These are phyloP conservation scores for Gastrolobium bilobum DNA, from an alignment of 306 rosid species.

Conservation along the genomic window DNA sequence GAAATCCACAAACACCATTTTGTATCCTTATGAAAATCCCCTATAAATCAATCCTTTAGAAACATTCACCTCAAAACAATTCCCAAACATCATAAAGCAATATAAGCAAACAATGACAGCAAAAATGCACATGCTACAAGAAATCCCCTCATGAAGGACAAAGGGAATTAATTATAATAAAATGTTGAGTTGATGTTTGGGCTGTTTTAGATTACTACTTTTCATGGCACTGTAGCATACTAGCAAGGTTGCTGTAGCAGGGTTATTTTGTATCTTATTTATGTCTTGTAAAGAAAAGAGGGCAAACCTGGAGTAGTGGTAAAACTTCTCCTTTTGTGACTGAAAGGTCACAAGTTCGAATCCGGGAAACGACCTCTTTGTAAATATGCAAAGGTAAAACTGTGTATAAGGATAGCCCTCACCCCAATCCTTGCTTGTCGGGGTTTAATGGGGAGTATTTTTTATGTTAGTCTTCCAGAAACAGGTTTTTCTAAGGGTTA, in stretches of 20 bases:
- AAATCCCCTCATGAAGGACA: not conserved
- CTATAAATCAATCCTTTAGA: not conserved
- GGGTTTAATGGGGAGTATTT: too few relatives aligned
- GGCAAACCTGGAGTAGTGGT: too few relatives aligned
- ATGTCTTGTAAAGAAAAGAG: not conserved
- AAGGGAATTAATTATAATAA: not conserved
- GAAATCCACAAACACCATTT: conserved; percentile 21
- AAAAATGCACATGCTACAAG: not conserved
- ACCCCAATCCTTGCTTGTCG: too few relatives aligned
- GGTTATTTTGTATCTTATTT: not conserved
- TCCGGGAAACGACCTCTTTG: too few relatives aligned
- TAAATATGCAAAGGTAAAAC: too few relatives aligned
- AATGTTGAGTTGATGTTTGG: not conserved
- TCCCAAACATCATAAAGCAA: not conserved
- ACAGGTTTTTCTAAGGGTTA: not conserved
- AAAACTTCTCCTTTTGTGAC: too few relatives aligned
- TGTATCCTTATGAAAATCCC: not conserved
- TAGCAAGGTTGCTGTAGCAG: not conserved
- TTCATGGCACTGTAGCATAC: not conserved
- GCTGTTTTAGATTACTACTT: not conserved
- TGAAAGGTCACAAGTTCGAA: too few relatives aligned
- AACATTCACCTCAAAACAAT: not conserved
- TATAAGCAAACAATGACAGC: not conserved
- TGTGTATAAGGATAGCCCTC: too few relatives aligned
- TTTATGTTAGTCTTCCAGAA: not conserved